Conservation (phyloP, 1,284 basidiomycete genomes). For the Tremellales sp. region DNA sequence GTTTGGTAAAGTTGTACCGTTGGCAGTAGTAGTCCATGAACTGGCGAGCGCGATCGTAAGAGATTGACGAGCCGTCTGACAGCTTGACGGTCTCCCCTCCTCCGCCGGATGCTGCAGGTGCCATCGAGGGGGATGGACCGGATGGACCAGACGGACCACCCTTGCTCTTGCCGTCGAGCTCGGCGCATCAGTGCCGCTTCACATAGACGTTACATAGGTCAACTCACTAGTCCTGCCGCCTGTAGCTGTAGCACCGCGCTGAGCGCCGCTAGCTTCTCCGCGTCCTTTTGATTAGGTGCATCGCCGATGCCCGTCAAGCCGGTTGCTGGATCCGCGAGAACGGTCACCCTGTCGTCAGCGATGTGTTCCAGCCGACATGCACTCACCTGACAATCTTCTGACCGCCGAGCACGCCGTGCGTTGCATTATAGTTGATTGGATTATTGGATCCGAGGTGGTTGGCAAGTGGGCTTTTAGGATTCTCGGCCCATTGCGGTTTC, state of each 20-base stretch:
- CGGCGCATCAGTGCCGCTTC: not conserved
- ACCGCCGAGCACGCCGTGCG: conserved; percentile 31
- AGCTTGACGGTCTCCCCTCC: conserved; percentile 47
- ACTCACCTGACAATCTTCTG: conserved; percentile 35
- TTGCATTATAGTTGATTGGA: conserved; percentile 26
- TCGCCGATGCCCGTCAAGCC: conserved; percentile 59
- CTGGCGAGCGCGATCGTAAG: conserved; percentile 70
- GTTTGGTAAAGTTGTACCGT: conserved; percentile 72
- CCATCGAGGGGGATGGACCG: not conserved
- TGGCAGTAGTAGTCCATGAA: conserved; percentile 97
- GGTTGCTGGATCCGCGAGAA: conserved; percentile 23
- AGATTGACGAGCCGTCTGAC: conserved; percentile 64
- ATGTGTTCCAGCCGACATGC: no score
- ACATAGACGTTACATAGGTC: no score
- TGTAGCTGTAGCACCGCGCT: conserved; percentile 68
- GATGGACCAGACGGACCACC: no score
- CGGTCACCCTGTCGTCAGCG: conserved; percentile 26
- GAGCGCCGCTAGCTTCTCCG: conserved; percentile 70
- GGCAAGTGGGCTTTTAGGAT: conserved; percentile 46
- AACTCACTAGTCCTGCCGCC: conserved; percentile 56
- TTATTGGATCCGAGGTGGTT: conserved; percentile 37
- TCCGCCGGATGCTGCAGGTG: not conserved
- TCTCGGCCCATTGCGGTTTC: conserved; percentile 43
- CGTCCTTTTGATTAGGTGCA: conserved; percentile 60
- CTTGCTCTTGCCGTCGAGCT: not conserved